Evolutionary conservation across 495 filamentous ascomycete species (phyloP).

Genomic region (Xylaria nigripes): DNA sequence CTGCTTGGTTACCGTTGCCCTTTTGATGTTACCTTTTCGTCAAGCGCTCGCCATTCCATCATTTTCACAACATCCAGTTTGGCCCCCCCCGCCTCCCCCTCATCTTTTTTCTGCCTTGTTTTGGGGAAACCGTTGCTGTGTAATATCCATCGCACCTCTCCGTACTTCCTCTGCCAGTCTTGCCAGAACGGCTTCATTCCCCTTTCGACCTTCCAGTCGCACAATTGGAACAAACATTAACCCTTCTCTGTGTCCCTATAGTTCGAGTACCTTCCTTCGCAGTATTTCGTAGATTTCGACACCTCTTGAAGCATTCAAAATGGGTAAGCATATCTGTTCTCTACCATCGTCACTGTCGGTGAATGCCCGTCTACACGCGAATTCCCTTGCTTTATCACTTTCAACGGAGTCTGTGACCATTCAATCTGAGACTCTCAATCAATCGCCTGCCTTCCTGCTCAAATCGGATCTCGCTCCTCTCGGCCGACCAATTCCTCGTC

Average conservation of each 20-base stretch:
- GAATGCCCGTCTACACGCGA: slow-evolving; percentile 25
- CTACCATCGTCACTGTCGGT: slow-evolving; percentile 22
- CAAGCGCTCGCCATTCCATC: neutral
- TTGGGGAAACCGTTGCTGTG: neutral
- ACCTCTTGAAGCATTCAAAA: slow-evolving; percentile 32
- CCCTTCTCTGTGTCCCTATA: slow-evolving; percentile 13
- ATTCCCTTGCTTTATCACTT: slow-evolving; percentile 8
- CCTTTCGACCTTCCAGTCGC: neutral
- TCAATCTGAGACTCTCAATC: slow-evolving; percentile 2
- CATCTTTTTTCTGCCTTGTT: neutral
- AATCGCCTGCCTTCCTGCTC: neutral
- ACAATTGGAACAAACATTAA: slow-evolving; percentile 11
- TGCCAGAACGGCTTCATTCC: neutral
- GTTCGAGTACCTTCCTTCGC: slow-evolving; percentile 19
- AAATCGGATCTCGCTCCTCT: neutral
- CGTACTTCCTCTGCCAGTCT: neutral
- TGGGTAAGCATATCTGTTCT: slow-evolving; percentile 42
- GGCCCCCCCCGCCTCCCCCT: neutral
- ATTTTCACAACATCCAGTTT: neutral
- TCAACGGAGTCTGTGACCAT: slow-evolving; percentile 8
- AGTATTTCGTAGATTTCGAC: slow-evolving; percentile 21
- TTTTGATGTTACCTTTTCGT: neutral
- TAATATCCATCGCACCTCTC: slow-evolving; percentile 3
- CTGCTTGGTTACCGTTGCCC: neutral
- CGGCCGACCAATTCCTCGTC: slow-evolving; percentile 14